Evolutionary conservation across 2,329 filamentous ascomycete species (phyloP).

Genomic region (Talaromyces amestolkiae): DNA sequence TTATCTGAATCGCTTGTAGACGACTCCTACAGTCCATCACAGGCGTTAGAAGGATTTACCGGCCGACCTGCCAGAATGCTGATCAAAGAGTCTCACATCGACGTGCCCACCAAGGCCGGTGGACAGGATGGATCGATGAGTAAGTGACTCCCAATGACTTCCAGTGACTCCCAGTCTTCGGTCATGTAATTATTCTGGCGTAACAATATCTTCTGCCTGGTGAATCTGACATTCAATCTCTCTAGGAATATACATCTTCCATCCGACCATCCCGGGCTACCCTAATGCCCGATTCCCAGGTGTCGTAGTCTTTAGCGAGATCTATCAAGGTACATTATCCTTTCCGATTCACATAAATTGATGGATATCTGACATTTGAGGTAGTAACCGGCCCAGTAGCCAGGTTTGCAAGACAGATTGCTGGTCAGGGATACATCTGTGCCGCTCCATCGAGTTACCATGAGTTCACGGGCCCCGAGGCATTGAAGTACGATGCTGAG

Average conservation of each 20-base stretch:
- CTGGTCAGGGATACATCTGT: conserved; percentile 88
- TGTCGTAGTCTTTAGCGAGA: conserved; percentile 86
- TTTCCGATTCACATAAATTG: neutral
- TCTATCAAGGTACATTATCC: conserved; percentile 73
- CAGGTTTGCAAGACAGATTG: conserved; percentile 87
- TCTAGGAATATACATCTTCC: conserved; percentile 81
- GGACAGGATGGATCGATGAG: conserved; percentile 57
- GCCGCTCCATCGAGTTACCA: conserved; percentile 89
- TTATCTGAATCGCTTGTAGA: neutral
- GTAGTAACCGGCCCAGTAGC: conserved; percentile 85
- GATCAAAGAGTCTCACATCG: conserved; percentile 58
- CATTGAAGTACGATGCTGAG: conserved; percentile 79
- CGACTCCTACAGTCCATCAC: neutral
- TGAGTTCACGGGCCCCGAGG: conserved; percentile 82
- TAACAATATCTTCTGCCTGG: too few species aligned
- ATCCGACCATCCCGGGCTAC: conserved; percentile 79
- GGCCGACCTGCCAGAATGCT: conserved; percentile 47
- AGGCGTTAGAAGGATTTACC: too few species aligned
- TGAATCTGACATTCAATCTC: neutral
- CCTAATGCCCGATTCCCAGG: conserved; percentile 87
- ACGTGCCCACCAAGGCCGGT: conserved; percentile 59
- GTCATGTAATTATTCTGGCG: neutral
- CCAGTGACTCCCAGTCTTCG: neutral
- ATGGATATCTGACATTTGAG: neutral
- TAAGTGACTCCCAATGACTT: conserved; percentile 30